phyloP scores from a whole-genome alignment of 441 rosid genomes.

The Brassica balearica region DNA sequence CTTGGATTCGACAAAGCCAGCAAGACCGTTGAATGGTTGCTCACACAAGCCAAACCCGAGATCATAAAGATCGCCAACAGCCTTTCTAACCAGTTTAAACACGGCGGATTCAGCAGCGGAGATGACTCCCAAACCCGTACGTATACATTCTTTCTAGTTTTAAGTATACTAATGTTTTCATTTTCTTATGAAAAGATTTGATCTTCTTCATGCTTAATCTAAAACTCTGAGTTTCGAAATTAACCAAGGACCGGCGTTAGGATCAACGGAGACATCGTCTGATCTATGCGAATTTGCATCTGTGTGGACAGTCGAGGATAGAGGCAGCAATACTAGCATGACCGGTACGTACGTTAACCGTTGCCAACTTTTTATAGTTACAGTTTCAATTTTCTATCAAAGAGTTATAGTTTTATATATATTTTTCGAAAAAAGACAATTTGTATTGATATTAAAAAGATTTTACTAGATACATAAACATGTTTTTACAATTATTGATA shows the following conservation, averaged over 20 bases:
- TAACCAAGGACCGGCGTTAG: conserved; percentile 29
- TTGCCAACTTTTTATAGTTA: background rate
- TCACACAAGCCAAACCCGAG: conserved; percentile 60
- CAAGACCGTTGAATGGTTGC: conserved; percentile 93
- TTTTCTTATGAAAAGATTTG: background rate
- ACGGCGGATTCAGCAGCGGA: conserved; percentile 35
- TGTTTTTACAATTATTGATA: background rate
- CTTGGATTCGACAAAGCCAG: conserved; percentile 85
- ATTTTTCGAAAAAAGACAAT: background rate
- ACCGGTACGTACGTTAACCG: conserved; percentile 33
- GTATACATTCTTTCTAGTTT: background rate
- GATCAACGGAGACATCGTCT: conserved; percentile 43
- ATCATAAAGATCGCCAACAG: conserved; percentile 54
- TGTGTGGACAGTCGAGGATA: conserved; percentile 33
- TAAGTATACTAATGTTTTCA: background rate
- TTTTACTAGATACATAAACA: background rate
- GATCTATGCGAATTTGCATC: conserved; percentile 42
- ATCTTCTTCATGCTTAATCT: conserved; percentile 17
- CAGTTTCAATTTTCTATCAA: conserved; percentile 2
- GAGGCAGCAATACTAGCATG: conserved; percentile 31
- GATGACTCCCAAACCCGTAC: conserved; percentile 43
- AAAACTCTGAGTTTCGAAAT: conserved; percentile 10
- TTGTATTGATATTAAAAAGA: background rate
- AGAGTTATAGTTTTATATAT: background rate
- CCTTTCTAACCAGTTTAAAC: conserved; percentile 26